A percentile compares a stretch with the other conserved stretches of the same genome.
Conservation (phyloP, 2,329 filamentous ascomycete species). For the Cercospora beticola region DNA sequence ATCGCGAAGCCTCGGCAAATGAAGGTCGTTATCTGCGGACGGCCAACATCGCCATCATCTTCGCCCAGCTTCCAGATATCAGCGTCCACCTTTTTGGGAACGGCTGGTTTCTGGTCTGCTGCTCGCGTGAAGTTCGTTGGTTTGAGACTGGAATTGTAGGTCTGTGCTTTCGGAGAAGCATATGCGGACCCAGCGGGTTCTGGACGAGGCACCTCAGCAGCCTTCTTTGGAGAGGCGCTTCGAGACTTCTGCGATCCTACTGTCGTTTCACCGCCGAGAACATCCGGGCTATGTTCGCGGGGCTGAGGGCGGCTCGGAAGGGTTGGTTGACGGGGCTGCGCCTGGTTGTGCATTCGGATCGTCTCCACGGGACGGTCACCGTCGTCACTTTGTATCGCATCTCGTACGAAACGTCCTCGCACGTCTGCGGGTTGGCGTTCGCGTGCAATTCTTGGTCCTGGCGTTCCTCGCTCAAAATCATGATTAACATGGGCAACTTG, state of each 20-base stretch:
- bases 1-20: background rate
- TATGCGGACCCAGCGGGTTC: no score
- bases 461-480: background rate
- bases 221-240: background rate
- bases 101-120: background rate
- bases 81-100: background rate
- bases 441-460: background rate
- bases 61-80: background rate
- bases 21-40: background rate
- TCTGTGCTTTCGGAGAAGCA: background rate
- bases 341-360: background rate
- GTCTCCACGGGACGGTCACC: background rate
- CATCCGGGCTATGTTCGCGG: slow-evolving; percentile 14
- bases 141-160: background rate
- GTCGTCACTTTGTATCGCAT: background rate
- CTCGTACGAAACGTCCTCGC: background rate
- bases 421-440: background rate
- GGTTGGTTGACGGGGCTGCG: background rate
- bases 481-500: background rate
- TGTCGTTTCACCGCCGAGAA: slow-evolving; percentile 10
- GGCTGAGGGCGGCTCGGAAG: background rate
- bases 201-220: no score
- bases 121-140: background rate
- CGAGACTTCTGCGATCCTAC: background rate
- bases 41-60: background rate